Conservation (phyloP, 2,329 filamentous ascomycete species). For the Pezicula radicicola region DNA sequence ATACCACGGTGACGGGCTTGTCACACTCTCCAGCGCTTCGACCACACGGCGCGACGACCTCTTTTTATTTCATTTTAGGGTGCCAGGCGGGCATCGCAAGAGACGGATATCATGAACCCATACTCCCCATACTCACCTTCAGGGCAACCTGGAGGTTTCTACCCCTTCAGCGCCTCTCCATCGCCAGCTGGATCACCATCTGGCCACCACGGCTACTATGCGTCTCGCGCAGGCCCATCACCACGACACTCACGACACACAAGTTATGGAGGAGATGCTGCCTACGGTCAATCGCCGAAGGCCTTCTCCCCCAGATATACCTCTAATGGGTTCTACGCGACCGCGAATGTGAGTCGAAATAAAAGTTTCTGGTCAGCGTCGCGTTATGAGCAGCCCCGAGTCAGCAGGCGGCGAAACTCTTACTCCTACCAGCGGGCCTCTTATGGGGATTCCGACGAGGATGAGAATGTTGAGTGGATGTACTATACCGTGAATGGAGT, state of each 20-base stretch:
- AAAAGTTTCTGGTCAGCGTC: slow-evolving; percentile 29
- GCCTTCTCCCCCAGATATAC: slow-evolving; percentile 32
- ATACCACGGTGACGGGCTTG: slow-evolving; percentile 33
- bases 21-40: slow-evolving; percentile 26
- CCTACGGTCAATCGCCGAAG: slow-evolving; percentile 20
- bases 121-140: slow-evolving; percentile 24
- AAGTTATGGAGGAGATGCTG: slow-evolving; percentile 22
- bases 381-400: slow-evolving; percentile 16
- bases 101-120: slow-evolving; percentile 27
- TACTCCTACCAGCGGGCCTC: slow-evolving; percentile 30
- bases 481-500: slow-evolving; percentile 25
- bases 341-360: slow-evolving; percentile 35
- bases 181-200: slow-evolving; percentile 29
- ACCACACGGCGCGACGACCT: slow-evolving; percentile 16
- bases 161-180: slow-evolving; percentile 27
- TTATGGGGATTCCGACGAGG: slow-evolving; percentile 33
- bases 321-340: slow-evolving; percentile 31
- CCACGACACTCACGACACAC: slow-evolving; percentile 27
- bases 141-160: slow-evolving; percentile 23
- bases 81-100: slow-evolving; percentile 24
- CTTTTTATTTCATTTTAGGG: slow-evolving; percentile 19
- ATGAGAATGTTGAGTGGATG: slow-evolving; percentile 29
- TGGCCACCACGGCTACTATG: slow-evolving; percentile 25
- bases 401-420: slow-evolving; percentile 26
- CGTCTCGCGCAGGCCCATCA: slow-evolving; percentile 19